Percentiles rank a stretch among this genome's conserved stretches.
Conservation (phyloP, 1,139 yeast species). For the Debaryomyces udenii region DNA sequence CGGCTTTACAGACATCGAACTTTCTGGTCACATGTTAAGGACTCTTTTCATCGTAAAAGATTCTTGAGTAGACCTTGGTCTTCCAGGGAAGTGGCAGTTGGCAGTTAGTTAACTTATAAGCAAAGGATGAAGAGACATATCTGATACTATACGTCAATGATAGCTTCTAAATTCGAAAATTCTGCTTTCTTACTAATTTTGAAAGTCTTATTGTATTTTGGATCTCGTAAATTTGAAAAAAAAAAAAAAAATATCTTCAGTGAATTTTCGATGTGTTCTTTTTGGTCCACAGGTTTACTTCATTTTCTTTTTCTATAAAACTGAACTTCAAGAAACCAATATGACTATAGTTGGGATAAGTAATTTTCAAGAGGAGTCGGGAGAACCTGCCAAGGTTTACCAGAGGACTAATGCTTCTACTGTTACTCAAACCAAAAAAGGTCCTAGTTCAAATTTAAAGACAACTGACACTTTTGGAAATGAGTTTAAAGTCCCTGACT, state of each 20-base stretch:
- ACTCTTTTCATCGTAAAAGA: no score
- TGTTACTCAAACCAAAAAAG: constrained; percentile 12
- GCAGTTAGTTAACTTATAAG: no score
- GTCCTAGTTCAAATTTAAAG: constrained; percentile 29
- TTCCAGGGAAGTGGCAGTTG: no score
- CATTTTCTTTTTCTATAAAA: not conserved
- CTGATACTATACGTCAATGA: no score
- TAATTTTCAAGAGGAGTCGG: constrained; percentile 6
- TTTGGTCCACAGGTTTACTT: not conserved
- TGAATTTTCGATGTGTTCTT: no score
- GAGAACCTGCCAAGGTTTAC: constrained; percentile 13
- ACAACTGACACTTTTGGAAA: constrained; percentile 65
- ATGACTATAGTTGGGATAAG: constrained; percentile 21
- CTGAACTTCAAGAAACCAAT: not conserved
- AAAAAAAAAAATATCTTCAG: not conserved
- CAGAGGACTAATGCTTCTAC: constrained; percentile 32
- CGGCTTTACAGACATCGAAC: no score
- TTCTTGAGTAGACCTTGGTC: no score
- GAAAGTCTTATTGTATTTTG: no score
- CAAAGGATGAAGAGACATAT: no score
- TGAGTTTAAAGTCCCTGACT: constrained; percentile 72
- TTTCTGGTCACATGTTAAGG: no score
- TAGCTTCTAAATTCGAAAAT: no score
- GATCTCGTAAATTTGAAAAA: not conserved
- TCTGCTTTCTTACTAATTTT: no score